phyloP scores from a whole-genome alignment of 192 early-diverging fungal genomes.

The Umbelopsis sp. region DNA sequence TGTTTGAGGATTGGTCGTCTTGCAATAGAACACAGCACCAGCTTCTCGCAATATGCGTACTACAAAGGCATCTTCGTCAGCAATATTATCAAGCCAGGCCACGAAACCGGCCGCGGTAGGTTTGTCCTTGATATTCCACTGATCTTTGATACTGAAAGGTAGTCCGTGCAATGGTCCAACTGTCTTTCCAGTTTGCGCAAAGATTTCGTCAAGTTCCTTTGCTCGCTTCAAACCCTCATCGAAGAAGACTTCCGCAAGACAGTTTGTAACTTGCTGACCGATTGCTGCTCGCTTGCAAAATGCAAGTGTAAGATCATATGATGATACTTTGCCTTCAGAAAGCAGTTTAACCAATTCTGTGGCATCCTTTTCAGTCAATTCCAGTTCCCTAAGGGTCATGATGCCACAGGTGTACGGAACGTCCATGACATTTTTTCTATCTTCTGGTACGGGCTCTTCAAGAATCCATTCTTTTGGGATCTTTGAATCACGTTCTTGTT shows the following conservation, averaged over 20 bases:
- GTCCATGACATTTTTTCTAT: slow-evolving; percentile 1
- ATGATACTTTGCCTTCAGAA: background rate
- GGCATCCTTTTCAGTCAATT: slow-evolving; percentile 9
- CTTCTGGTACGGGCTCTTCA: background rate
- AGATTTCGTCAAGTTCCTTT: slow-evolving; percentile 1
- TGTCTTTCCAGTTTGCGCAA: slow-evolving; percentile 10
- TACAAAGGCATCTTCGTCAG: background rate
- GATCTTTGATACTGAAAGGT: slow-evolving; percentile 16
- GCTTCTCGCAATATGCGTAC: background rate
- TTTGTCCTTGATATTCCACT: slow-evolving; percentile 4
- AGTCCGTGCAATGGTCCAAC: slow-evolving; percentile 9
- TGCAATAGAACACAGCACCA: slow-evolving; percentile 9
- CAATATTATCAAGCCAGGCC: background rate
- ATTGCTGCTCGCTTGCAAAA: slow-evolving; percentile 6
- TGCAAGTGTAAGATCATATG: slow-evolving; percentile 7
- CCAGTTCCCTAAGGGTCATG: background rate
- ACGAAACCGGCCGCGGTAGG: slow-evolving; percentile 1
- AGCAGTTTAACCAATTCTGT: background rate
- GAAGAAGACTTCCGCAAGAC: slow-evolving; percentile 12
- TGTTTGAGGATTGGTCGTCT: slow-evolving; percentile 13
- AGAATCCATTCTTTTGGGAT: slow-evolving; percentile 2
- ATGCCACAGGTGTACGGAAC: background rate
- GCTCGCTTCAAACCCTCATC: slow-evolving; percentile 4
- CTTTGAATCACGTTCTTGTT: slow-evolving; percentile 5
- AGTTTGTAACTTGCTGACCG: slow-evolving; percentile 7